Percentiles rank a stretch among this genome's conserved stretches.
These are phyloP conservation scores for Dacryopinax primogenitus DNA, from an alignment of 768 basidiomycete species.

Conservation along the genomic window DNA sequence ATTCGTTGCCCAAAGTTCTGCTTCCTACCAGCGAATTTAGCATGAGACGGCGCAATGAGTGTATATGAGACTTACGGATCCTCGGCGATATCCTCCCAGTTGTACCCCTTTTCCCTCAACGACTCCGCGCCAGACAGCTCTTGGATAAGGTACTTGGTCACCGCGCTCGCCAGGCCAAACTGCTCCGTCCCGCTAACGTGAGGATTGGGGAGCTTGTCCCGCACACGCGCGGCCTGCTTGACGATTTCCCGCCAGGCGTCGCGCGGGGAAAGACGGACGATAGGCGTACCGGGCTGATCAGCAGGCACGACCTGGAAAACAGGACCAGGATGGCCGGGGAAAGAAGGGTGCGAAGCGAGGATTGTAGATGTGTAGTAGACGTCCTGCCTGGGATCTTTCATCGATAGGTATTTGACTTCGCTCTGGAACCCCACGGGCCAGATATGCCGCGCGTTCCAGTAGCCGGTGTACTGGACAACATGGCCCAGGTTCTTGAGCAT, in stretches of 20 bases:
- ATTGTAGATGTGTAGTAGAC: not conserved
- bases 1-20: not conserved
- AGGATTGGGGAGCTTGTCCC: not conserved
- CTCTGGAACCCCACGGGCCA: conserved; percentile 5
- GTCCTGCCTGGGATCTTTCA: not conserved
- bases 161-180: not conserved
- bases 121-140: not conserved
- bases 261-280: not conserved
- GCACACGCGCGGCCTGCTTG: not conserved
- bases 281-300: not conserved
- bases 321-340: not conserved
- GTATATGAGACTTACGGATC: not conserved
- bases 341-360: not conserved
- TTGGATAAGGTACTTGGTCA: not conserved
- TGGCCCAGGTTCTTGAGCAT: not conserved
- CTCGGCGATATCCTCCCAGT: conserved; percentile 1
- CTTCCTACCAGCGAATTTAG: not conserved
- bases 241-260: not conserved
- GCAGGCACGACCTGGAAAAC: not conserved
- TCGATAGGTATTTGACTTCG: not conserved
- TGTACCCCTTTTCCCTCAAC: not conserved
- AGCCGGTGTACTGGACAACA: not conserved
- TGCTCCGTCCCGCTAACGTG: conserved; percentile 5
- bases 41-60: not conserved
- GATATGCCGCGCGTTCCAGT: not conserved